phyloP scores from a whole-genome alignment of 2,329 filamentous ascomycete species.

The Fusarium nodosum region DNA sequence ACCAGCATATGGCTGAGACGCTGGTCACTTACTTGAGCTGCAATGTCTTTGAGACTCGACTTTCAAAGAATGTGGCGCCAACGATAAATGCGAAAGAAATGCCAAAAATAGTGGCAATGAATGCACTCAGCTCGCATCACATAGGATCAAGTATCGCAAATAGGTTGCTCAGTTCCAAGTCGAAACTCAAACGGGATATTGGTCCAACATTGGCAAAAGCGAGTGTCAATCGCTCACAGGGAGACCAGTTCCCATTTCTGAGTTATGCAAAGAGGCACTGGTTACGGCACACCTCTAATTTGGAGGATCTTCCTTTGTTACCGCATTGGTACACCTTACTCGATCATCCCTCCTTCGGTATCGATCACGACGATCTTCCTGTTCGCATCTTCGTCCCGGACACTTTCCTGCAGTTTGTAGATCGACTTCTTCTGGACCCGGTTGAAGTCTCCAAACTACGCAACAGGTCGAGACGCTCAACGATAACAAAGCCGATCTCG shows the following conservation, averaged over 20 bases:
- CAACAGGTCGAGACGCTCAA: not conserved
- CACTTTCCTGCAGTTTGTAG: not conserved
- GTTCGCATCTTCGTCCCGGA: not conserved
- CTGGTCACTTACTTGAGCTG: constrained; percentile 19
- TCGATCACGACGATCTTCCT: fast-evolving
- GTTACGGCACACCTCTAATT: not conserved
- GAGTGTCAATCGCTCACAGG: fast-evolving
- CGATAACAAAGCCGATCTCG: not conserved
- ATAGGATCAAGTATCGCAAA: fast-evolving
- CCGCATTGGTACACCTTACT: not conserved
- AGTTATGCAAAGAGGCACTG: not conserved
- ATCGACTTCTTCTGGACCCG: not conserved
- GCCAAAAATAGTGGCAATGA: not conserved
- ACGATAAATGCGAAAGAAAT: not conserved
- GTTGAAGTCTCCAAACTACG: not conserved
- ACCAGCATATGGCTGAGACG: constrained; percentile 3
- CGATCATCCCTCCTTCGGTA: not conserved
- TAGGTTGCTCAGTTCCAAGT: fast-evolving
- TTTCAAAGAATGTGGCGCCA: not conserved
- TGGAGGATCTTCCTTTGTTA: not conserved
- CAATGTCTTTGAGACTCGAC: constrained; percentile 6
- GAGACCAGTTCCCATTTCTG: not conserved
- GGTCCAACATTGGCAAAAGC: not conserved
- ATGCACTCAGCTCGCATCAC: not conserved
- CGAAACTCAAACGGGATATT: not conserved